Evolutionary conservation across 768 basidiomycete species (phyloP).

Genomic region (Pleurotus cornucopiae): DNA sequence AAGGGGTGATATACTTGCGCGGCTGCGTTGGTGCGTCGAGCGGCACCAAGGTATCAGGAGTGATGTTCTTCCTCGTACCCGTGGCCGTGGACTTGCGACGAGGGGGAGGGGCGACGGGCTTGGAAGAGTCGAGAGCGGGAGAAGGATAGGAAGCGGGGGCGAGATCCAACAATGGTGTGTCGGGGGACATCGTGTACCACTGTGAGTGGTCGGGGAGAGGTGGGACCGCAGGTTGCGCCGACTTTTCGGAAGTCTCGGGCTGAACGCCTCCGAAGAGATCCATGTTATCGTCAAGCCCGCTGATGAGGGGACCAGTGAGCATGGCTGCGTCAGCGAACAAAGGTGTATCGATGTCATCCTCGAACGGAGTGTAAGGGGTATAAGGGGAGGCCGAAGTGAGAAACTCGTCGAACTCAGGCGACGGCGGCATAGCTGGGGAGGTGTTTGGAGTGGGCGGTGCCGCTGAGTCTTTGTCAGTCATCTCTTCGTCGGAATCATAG

Average conservation of each 20-base stretch:
- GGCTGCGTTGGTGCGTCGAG: slow-evolving; percentile 77
- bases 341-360: slow-evolving; percentile 35
- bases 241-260: slow-evolving; percentile 14
- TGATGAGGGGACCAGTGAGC: slow-evolving; percentile 22
- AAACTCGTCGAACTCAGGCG: slow-evolving; percentile 22
- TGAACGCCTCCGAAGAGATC: slow-evolving; percentile 17
- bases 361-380: slow-evolving; percentile 28
- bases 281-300: slow-evolving; percentile 5
- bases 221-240: not conserved
- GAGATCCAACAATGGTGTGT: slow-evolving; percentile 9
- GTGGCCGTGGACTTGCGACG: slow-evolving; percentile 41
- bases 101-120: slow-evolving; percentile 12
- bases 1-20: slow-evolving; percentile 70
- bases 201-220: not conserved
- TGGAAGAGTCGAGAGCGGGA: slow-evolving; percentile 5
- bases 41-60: slow-evolving; percentile 60
- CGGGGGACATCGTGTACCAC: slow-evolving; percentile 11
- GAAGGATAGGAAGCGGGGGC: slow-evolving; percentile 8
- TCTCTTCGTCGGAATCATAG: not conserved
- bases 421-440: slow-evolving; percentile 18
- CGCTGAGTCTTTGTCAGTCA: not conserved
- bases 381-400: slow-evolving; percentile 26
- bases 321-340: slow-evolving; percentile 19
- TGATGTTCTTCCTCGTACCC: slow-evolving; percentile 70
- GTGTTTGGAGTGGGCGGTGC: slow-evolving; percentile 8